Percentiles rank a stretch among this genome's conserved stretches.
Evolutionary conservation across 108 stramenopile genomes (phyloP).

Genomic region (Asterionellopsis glacialis): DNA sequence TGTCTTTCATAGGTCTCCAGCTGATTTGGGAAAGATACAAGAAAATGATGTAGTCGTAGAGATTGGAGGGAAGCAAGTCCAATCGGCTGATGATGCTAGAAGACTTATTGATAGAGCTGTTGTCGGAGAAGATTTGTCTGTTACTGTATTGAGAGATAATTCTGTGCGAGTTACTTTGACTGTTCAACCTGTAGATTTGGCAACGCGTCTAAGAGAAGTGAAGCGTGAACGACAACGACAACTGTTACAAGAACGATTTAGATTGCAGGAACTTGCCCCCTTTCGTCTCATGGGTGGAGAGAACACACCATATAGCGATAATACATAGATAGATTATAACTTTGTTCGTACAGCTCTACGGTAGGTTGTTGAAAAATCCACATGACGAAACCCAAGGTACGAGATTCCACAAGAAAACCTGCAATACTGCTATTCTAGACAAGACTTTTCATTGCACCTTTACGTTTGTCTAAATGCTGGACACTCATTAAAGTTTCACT

Average conservation of each 20-base stretch:
- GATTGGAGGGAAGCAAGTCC: constrained; percentile 58
- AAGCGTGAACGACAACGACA: constrained; percentile 47
- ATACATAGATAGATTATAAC: too few relatives aligned
- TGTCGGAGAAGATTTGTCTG: constrained; percentile 47
- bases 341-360: too few relatives aligned
- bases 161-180: constrained; percentile 27
- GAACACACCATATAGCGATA: too few relatives aligned
- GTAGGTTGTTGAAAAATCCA: too few relatives aligned
- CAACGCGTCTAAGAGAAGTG: constrained; percentile 54
- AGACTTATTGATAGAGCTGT: constrained; percentile 65
- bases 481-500: too few relatives aligned
- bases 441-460: too few relatives aligned
- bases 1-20: constrained; percentile 74
- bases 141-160: constrained; percentile 56
- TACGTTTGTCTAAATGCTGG: too few relatives aligned
- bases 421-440: too few relatives aligned
- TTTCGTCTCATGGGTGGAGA: too few relatives aligned
- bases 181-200: constrained; percentile 73
- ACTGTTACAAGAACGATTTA: constrained; percentile 6
- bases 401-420: too few relatives aligned
- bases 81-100: constrained; percentile 68
- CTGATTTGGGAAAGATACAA: constrained; percentile 59
- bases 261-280: constrained; percentile 1
- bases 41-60: constrained; percentile 67
- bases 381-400: too few relatives aligned